phyloP scores from a whole-genome alignment of 1,139 yeast genomes.

The Sugiyamaella sp. region DNA sequence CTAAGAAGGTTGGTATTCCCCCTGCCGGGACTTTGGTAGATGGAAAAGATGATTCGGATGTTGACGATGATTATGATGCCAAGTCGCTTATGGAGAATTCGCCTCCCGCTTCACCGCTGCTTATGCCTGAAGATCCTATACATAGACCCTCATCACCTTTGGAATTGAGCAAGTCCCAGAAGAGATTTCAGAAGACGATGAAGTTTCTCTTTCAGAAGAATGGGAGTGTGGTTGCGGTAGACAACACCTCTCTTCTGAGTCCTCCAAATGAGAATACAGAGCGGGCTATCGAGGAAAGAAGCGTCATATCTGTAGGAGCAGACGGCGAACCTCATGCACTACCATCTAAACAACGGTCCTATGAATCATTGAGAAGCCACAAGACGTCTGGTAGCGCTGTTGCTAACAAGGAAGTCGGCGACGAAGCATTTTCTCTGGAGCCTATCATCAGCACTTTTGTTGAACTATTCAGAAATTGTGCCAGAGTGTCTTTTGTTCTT shows the following conservation, averaged over 20 bases:
- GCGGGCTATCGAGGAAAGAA: not conserved
- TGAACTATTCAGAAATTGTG: conserved; percentile 31
- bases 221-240: conserved; percentile 6
- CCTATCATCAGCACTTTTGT: conserved; percentile 28
- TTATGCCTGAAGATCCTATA: conserved; percentile 5
- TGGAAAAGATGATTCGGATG: conserved; percentile 21
- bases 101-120: conserved; percentile 11
- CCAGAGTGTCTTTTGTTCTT: conserved; percentile 35
- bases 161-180: conserved; percentile 20
- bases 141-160: conserved; percentile 18
- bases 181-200: conserved; percentile 29
- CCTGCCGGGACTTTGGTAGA: conserved; percentile 3
- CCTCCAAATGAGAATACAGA: not conserved
- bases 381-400: not conserved
- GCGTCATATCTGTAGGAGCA: not conserved
- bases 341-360: not conserved
- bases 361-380: conserved; percentile 1
- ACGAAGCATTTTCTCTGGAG: conserved; percentile 15
- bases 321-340: not conserved
- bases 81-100: conserved; percentile 17
- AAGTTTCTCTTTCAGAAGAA: conserved; percentile 27
- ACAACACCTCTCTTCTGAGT: not conserved
- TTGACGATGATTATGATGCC: conserved; percentile 25
- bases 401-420: not conserved
- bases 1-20: conserved; percentile 1